Percentiles rank a stretch among this genome's conserved stretches.
Conservation (phyloP, 2,329 filamentous ascomycete genomes). For the Penicillium crustosum region DNA sequence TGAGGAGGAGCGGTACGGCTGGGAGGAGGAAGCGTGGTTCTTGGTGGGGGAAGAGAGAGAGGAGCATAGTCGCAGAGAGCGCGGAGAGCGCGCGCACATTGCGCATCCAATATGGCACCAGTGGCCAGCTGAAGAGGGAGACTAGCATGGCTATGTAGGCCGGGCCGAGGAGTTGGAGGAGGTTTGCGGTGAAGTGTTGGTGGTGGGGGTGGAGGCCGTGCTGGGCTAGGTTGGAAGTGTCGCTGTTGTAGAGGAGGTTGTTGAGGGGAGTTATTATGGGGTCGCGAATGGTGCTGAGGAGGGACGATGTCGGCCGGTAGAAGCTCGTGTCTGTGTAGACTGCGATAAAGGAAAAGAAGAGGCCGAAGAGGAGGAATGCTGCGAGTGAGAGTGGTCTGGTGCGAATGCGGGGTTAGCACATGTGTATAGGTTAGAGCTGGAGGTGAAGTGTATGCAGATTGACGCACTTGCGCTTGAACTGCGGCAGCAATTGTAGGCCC, state of each 20-base stretch:
- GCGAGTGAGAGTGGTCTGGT: slow-evolving; percentile 59
- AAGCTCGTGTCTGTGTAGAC: slow-evolving; percentile 83
- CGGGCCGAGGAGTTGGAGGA: slow-evolving; percentile 71
- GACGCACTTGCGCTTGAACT: slow-evolving; percentile 76
- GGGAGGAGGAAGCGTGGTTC: slow-evolving; percentile 55
- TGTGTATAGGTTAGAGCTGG: slow-evolving; percentile 10
- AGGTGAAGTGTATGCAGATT: neutral
- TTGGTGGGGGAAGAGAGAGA: slow-evolving; percentile 52
- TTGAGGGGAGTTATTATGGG: slow-evolving; percentile 76
- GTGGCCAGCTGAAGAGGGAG: slow-evolving; percentile 49
- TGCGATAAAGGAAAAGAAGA: slow-evolving; percentile 69
- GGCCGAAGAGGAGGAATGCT: slow-evolving; percentile 63
- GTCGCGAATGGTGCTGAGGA: slow-evolving; percentile 46
- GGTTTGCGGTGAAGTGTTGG: slow-evolving; percentile 70
- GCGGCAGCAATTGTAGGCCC: slow-evolving; percentile 76
- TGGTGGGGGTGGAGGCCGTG: slow-evolving; percentile 79
- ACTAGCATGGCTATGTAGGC: slow-evolving; percentile 55
- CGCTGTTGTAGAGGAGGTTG: slow-evolving; percentile 73
- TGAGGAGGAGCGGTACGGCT: slow-evolving; percentile 52
- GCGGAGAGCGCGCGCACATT: slow-evolving; percentile 46
- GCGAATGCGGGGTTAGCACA: slow-evolving; percentile 6
- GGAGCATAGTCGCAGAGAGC: slow-evolving; percentile 44
- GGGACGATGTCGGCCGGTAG: slow-evolving; percentile 54
- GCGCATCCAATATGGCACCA: slow-evolving; percentile 34
- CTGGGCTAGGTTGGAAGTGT: slow-evolving; percentile 66